Evolutionary conservation across 306 rosid genomes (phyloP).

Genomic region (barrel medic (Medicago truncatula)): DNA sequence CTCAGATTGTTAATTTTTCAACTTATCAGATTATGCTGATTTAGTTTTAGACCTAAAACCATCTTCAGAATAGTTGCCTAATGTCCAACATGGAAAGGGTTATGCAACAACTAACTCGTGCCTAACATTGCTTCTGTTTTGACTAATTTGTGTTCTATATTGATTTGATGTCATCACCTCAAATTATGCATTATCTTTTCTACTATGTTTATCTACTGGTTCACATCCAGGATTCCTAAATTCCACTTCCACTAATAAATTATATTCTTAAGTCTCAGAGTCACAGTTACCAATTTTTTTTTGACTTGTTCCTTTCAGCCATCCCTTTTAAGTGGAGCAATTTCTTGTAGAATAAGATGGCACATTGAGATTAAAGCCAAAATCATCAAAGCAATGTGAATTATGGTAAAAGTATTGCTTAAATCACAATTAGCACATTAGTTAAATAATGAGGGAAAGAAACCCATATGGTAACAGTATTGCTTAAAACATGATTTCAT

Average conservation of each 20-base stretch:
- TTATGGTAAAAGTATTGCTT: background rate
- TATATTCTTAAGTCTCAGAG: background rate
- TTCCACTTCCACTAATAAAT: background rate
- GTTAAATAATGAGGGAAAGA: slow-evolving; percentile 4
- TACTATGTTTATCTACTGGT: background rate
- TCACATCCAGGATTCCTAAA: slow-evolving; percentile 10
- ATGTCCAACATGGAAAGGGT: too few species aligned
- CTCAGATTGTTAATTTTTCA: background rate
- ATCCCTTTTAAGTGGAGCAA: background rate
- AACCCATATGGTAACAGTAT: background rate
- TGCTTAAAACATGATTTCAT: too few species aligned
- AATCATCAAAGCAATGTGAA: slow-evolving; percentile 15
- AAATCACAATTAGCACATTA: background rate
- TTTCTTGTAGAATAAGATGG: background rate
- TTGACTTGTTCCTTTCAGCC: background rate
- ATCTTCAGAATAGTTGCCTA: background rate
- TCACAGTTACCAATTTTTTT: background rate
- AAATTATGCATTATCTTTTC: background rate
- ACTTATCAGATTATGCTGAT: slow-evolving; percentile 4
- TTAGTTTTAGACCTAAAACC: background rate
- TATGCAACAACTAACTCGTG: too few species aligned
- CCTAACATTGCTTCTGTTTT: too few species aligned
- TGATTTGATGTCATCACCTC: background rate
- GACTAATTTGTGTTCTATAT: background rate
- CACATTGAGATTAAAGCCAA: background rate